phyloP scores from a whole-genome alignment of 305 asterid species.

The Solanum hybrid region DNA sequence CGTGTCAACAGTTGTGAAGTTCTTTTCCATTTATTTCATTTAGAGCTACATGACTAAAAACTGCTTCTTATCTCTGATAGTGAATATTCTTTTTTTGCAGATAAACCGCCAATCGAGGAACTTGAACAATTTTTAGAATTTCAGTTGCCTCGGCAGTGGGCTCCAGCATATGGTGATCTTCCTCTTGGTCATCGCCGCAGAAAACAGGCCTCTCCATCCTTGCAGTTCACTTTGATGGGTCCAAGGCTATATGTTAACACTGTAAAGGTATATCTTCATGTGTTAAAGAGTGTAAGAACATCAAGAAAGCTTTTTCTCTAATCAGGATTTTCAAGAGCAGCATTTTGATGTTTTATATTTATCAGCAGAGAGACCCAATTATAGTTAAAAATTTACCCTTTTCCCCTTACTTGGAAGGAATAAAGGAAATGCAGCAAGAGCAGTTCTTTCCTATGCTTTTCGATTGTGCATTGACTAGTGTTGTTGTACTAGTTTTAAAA shows the following conservation, averaged over 20 bases:
- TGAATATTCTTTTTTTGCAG: conserved; percentile 28
- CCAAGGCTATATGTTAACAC: conserved; percentile 92
- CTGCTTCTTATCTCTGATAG: conserved; percentile 10
- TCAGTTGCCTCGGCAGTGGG: conserved; percentile 92
- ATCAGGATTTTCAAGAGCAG: neutral
- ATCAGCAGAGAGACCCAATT: neutral
- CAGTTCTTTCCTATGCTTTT: neutral
- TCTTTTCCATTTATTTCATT: neutral
- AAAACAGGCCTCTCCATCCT: conserved; percentile 72
- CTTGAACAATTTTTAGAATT: conserved; percentile 81
- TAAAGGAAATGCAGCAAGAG: neutral
- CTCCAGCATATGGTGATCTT: conserved; percentile 83
- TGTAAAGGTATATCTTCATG: conserved; percentile 40
- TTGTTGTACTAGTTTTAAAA: neutral
- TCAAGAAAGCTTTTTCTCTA: neutral
- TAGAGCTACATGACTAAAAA: neutral
- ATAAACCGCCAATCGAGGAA: conserved; percentile 89
- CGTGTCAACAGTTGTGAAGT: neutral
- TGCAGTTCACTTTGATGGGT: conserved; percentile 72
- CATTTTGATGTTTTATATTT: neutral
- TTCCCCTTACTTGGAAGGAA: neutral
- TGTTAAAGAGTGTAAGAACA: neutral
- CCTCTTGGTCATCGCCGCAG: conserved; percentile 68
- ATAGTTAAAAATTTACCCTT: neutral
- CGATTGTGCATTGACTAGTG: neutral